Evolutionary conservation across 768 basidiomycete genomes (phyloP).

Genomic region (Psilocybe cyanescens): DNA sequence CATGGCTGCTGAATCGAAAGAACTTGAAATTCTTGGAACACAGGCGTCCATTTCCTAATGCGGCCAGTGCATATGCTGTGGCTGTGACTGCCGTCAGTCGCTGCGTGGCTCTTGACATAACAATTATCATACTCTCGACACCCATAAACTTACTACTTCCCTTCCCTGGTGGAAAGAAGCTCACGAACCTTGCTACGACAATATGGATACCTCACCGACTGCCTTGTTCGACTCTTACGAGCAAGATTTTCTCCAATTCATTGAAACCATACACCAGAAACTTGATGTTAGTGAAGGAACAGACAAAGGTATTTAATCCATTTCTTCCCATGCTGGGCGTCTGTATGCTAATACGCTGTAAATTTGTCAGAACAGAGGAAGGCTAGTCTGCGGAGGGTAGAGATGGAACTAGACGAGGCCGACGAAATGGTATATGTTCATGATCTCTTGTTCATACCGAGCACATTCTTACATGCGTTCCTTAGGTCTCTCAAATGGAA

Average conservation of each 20-base stretch:
- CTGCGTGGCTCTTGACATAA: conserved; percentile 4
- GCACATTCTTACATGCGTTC: neutral
- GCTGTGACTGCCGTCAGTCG: conserved; percentile 10
- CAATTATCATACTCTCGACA: conserved; percentile 10
- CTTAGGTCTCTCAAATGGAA: conserved; percentile 97
- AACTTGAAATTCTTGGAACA: conserved; percentile 1
- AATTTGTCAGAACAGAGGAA: conserved; percentile 72
- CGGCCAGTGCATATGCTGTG: conserved; percentile 10
- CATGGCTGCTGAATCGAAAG: conserved; percentile 27
- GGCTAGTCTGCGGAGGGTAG: conserved; percentile 77
- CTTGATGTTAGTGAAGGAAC: conserved; percentile 68
- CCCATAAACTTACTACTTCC: conserved; percentile 2
- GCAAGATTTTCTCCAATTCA: conserved; percentile 86
- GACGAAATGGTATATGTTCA: conserved; percentile 83
- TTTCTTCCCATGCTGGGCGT: neutral
- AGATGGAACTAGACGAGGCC: conserved; percentile 97
- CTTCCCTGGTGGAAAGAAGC: conserved; percentile 35
- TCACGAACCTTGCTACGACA: conserved; percentile 7
- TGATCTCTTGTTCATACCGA: neutral
- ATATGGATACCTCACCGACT: conserved; percentile 85
- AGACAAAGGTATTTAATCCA: conserved; percentile 45
- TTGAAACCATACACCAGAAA: conserved; percentile 75
- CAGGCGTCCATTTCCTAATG: conserved; percentile 17
- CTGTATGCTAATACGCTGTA: conserved; percentile 6
- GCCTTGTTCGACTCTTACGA: conserved; percentile 92